A percentile compares a stretch with the other conserved stretches of the same genome.
phyloP scores from a whole-genome alignment of 148 eudicot species.

The Limonium bicolor region DNA sequence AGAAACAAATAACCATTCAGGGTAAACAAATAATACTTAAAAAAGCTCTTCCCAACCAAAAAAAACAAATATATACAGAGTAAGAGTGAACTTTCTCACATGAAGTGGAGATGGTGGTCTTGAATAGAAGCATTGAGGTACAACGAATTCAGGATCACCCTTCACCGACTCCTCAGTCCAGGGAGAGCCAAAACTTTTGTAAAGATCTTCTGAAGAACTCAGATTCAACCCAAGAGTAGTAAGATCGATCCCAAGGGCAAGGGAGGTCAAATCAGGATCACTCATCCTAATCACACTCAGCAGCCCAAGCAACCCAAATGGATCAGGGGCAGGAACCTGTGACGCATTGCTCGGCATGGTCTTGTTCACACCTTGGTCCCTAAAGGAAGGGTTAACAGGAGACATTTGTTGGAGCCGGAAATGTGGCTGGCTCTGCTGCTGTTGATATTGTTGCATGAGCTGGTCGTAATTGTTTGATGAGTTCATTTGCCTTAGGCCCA shows the following conservation, averaged over 20 bases:
- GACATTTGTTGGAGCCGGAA: slow-evolving; percentile 29
- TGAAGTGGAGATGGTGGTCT: slow-evolving; percentile 31
- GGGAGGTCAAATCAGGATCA: slow-evolving; percentile 53
- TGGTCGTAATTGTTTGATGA: slow-evolving; percentile 40
- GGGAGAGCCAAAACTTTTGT: slow-evolving; percentile 77
- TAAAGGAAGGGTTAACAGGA: slow-evolving; percentile 17
- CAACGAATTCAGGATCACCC: slow-evolving; percentile 56
- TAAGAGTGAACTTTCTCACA: slow-evolving; percentile 20
- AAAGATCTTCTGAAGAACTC: slow-evolving; percentile 54
- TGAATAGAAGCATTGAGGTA: slow-evolving; percentile 61
- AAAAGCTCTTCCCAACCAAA: neutral
- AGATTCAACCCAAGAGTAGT: slow-evolving; percentile 61
- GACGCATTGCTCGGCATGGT: slow-evolving; percentile 30
- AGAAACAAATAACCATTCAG: neutral
- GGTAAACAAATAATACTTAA: neutral
- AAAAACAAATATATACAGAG: neutral
- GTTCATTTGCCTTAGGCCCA: slow-evolving; percentile 32
- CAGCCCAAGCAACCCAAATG: slow-evolving; percentile 58
- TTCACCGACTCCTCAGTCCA: slow-evolving; percentile 67
- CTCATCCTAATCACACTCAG: slow-evolving; percentile 44
- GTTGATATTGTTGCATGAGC: slow-evolving; percentile 62
- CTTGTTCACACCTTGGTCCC: slow-evolving; percentile 40
- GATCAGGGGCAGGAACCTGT: slow-evolving; percentile 35
- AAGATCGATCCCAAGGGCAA: slow-evolving; percentile 77
- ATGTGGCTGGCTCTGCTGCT: slow-evolving; percentile 52